phyloP scores from a whole-genome alignment of 2,329 filamentous ascomycete species.

The Penicillium occitanis region DNA sequence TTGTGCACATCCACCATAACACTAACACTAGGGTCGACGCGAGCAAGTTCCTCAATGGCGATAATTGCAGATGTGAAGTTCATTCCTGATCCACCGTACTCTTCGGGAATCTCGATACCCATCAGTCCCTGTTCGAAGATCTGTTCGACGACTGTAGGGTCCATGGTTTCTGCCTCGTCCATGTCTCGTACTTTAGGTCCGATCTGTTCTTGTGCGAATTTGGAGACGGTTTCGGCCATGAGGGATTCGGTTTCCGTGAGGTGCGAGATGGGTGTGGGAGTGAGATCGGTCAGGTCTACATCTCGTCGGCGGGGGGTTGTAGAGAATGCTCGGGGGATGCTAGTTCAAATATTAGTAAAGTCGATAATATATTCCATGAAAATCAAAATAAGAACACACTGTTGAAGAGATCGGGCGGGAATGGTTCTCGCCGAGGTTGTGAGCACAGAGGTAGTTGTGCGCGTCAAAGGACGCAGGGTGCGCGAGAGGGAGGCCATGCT shows the following conservation, averaged over 20 bases:
- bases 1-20: constrained; percentile 98
- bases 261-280: constrained; percentile 89
- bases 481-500: constrained; percentile 53
- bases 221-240: constrained; percentile 86
- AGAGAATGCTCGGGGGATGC: constrained; percentile 55
- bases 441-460: constrained; percentile 40
- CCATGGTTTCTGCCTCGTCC: constrained; percentile 96
- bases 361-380: too few relatives aligned
- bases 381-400: constrained; percentile 33
- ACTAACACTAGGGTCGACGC: constrained; percentile 90
- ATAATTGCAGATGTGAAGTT: constrained; percentile 97
- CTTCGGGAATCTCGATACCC: constrained; percentile 96
- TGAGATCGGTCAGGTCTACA: constrained; percentile 69
- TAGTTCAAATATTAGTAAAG: too few relatives aligned
- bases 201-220: constrained; percentile 86
- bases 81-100: constrained; percentile 95
- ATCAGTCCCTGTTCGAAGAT: constrained; percentile 97
- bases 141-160: constrained; percentile 80
- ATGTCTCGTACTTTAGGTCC: constrained; percentile 91
- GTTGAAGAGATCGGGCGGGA: constrained; percentile 41
- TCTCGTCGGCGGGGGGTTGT: constrained; percentile 58
- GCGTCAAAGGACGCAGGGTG: constrained; percentile 47
- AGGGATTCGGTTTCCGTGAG: constrained; percentile 84
- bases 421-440: constrained; percentile 41
- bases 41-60: constrained; percentile 92